Base-by-base conservation (phyloP, 768 basidiomycete genomes). In the Artomyces pyxidatus region DNA sequence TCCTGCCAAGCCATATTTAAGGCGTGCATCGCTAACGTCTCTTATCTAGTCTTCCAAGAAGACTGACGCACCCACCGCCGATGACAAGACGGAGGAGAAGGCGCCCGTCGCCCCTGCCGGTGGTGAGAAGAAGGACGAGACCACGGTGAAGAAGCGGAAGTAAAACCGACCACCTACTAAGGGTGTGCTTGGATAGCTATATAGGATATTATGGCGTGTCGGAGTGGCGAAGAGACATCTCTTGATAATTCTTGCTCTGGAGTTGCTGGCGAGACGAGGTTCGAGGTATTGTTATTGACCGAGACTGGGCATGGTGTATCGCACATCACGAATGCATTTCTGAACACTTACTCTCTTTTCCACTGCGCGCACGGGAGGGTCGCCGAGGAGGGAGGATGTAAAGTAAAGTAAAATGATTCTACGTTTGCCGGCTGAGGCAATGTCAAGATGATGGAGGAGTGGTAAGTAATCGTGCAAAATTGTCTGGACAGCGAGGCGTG, bases 91-190 rank as follows among this genome's bases (percentile, higher is more conserved):
- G 63, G 79, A 82, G 69, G 78, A 83, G 32, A 68, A 72, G 37
- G 75, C 80, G 3, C 81, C 87, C 47, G 81, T 83, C 52, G 82
- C 85, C 5, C 70, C 84, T 49, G 83, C 86, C 25, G 82, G 83
- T 57, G 83, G 76, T 30, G 78, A 80, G 53, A 83, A 88, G 75
- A 80, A 83, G 71, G 78, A 81, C 10, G 84, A 87, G 53, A 72
- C 71, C 48, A 54, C 65, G 37, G 65, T 81, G 53, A 91, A 87
- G 77, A 91, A 88, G 74, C 84, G 88, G 61, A 78, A 79, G 70
- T 78, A 77, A 65, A 61, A 53, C 32, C 0, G 2, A n/a, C 5
- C 17, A 28, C n/a, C 22, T 41, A 12, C 16, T 21, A n/a, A n/a
- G 19, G 16, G 39, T 10, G 30, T 26, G 22, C 32, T 26, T 38